Percentiles rank a stretch among this genome's conserved stretches.
phyloP scores from a whole-genome alignment of 495 filamentous ascomycete genomes.

The Penicillium simplicissimum region DNA sequence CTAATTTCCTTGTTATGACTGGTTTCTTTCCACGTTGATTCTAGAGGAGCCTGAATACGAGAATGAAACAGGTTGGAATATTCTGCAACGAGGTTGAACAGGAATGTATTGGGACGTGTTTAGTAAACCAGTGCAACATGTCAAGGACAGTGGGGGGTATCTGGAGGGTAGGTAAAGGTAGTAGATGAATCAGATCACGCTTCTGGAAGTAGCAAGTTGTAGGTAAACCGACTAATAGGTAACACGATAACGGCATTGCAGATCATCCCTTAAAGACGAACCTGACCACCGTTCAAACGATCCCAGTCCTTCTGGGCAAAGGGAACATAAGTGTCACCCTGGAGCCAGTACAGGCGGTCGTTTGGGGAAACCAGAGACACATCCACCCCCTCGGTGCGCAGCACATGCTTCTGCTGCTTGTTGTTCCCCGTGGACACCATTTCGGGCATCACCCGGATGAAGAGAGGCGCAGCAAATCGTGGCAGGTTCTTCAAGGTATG shows the following conservation, averaged over 20 bases:
- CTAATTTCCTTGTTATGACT: too few species aligned
- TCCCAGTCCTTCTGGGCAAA: constrained; percentile 71
- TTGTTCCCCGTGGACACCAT: constrained; percentile 78
- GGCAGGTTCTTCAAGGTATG: constrained; percentile 64
- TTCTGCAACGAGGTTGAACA: background rate
- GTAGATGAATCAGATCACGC: background rate
- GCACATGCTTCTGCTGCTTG: constrained; percentile 75
- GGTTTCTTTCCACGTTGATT: background rate
- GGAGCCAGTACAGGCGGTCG: constrained; percentile 72
- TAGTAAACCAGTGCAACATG: background rate
- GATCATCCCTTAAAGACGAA: constrained; percentile 58
- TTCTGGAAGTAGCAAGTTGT: background rate
- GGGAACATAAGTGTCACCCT: constrained; percentile 61
- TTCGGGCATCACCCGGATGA: constrained; percentile 64
- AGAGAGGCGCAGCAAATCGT: constrained; percentile 74
- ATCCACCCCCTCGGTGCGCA: constrained; percentile 75
- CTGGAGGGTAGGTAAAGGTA: background rate
- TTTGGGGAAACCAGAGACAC: constrained; percentile 51
- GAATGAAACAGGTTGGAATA: background rate
- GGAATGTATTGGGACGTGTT: background rate
- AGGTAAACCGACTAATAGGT: background rate
- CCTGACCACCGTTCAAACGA: constrained; percentile 62
- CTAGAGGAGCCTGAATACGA: background rate
- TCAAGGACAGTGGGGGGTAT: constrained; percentile 15
- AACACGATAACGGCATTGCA: background rate